A percentile compares a stretch with the other conserved stretches of the same genome.
phyloP scores from a whole-genome alignment of 208 protist species.

The Naegleria lovaniensis region DNA sequence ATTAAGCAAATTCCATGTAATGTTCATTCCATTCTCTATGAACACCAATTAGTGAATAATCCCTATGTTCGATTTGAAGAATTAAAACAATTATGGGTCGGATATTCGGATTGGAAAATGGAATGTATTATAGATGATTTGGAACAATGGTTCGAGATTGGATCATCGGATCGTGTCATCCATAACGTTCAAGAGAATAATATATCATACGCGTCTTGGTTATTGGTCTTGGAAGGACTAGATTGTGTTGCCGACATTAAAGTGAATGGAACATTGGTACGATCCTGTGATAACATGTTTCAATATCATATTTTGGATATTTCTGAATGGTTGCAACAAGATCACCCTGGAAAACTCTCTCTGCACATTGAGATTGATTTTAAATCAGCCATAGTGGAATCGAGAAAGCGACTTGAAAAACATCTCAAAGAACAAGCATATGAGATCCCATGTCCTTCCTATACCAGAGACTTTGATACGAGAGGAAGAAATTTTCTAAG shows the following conservation, averaged over 20 bases:
- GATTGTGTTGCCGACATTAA: background rate
- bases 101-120: background rate
- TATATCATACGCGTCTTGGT: background rate
- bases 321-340: background rate
- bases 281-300: background rate
- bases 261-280: background rate
- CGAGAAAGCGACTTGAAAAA: background rate
- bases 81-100: background rate
- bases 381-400: background rate
- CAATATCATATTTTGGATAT: background rate
- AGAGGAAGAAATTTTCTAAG: background rate
- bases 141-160: too few relatives aligned
- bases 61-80: background rate
- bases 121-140: background rate
- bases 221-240: background rate
- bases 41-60: background rate
- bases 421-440: background rate
- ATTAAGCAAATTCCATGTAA: too few relatives aligned
- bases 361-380: background rate
- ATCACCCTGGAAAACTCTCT: too few relatives aligned
- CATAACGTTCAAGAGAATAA: too few relatives aligned
- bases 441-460: background rate
- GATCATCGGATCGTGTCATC: too few relatives aligned
- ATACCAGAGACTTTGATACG: background rate
- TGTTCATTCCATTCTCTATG: too few relatives aligned